Conservation (phyloP, 345 rosid species). For the Citrus reticulata region DNA sequence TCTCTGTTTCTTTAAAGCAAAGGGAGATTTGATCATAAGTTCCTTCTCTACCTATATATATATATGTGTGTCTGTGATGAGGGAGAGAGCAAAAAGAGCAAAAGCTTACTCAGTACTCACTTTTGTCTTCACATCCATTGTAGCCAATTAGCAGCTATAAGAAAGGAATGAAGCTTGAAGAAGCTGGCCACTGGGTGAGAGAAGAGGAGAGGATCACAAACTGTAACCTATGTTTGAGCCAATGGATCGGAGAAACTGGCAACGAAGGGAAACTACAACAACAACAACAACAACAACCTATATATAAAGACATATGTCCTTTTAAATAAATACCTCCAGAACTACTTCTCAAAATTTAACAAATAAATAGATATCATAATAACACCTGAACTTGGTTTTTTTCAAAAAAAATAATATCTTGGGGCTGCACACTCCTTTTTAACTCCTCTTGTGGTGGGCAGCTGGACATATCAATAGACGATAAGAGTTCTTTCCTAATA, state of each 20-base stretch:
- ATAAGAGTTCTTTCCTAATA: too few species aligned
- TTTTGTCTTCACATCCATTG: constrained; percentile 9
- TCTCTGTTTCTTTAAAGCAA: background rate
- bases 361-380: too few species aligned
- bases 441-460: too few species aligned
- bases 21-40: background rate
- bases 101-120: background rate
- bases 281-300: background rate
- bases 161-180: too few species aligned
- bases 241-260: background rate
- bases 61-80: too few species aligned
- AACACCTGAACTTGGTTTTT: too few species aligned
- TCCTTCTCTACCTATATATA: background rate
- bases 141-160: background rate
- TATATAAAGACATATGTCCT: rapidly evolving
- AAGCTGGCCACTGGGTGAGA: background rate
- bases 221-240: background rate
- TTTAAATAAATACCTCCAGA: background rate
- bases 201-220: too few species aligned
- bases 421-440: background rate
- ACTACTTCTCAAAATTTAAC: too few species aligned
- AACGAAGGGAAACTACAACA: background rate
- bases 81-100: background rate
- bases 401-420: background rate
- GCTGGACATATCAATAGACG: too few species aligned